A percentile compares a stretch with the other conserved stretches of the same genome.
phyloP scores from a whole-genome alignment of 371 early-diverging fungal genomes.

The Syncephalastrum racemosum region DNA sequence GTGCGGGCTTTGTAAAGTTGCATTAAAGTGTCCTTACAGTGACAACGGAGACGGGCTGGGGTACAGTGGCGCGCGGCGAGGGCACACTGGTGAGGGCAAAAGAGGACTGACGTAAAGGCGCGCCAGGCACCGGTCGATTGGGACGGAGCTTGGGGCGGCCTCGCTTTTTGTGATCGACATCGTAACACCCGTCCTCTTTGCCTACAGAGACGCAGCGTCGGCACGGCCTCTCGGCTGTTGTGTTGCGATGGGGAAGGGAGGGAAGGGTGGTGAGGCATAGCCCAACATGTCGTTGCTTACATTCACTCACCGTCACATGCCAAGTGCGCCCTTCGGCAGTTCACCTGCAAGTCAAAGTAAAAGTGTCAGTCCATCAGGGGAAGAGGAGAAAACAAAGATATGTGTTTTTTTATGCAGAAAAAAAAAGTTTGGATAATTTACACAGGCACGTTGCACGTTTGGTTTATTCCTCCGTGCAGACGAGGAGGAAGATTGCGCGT shows the following conservation, averaged over 20 bases:
- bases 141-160: conserved; percentile 74
- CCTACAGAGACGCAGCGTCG: conserved; percentile 70
- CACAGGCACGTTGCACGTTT: too few species aligned
- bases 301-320: conserved; percentile 47
- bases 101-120: conserved; percentile 10
- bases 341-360: conserved; percentile 22
- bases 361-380: too few species aligned
- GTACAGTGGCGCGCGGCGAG: neutral
- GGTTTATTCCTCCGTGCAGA: too few species aligned
- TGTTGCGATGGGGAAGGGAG: neutral
- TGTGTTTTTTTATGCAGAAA: too few species aligned
- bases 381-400: too few species aligned
- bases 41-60: conserved; percentile 5
- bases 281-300: neutral
- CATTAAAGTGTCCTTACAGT: neutral
- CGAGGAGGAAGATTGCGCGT: too few species aligned
- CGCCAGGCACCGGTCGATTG: conserved; percentile 18
- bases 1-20: too few species aligned
- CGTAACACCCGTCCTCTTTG: conserved; percentile 71
- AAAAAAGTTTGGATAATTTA: too few species aligned
- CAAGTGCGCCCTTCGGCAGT: conserved; percentile 47
- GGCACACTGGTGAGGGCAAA: conserved; percentile 13
- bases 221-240: conserved; percentile 68
- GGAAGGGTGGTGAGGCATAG: neutral
- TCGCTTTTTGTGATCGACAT: conserved; percentile 79